A percentile compares a stretch with the other conserved stretches of the same genome.
Conservation (phyloP, 441 rosid genomes). For the Pelargonium fulgidum region DNA sequence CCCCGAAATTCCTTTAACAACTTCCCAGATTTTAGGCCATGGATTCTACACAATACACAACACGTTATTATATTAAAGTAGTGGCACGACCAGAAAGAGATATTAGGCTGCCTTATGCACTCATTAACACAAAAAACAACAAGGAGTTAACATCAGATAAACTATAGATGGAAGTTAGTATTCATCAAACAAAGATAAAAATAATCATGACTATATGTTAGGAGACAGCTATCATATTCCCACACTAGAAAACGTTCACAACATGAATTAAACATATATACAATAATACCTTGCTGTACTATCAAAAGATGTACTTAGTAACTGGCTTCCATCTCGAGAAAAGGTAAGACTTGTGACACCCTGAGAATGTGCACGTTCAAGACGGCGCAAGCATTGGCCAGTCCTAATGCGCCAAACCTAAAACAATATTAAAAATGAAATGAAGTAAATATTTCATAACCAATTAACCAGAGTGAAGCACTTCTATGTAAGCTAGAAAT, state of each 20-base stretch:
- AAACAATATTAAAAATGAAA: slow-evolving; percentile 15
- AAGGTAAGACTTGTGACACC: slow-evolving; percentile 90
- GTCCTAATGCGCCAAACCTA: slow-evolving; percentile 98
- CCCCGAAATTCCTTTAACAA: slow-evolving; percentile 89
- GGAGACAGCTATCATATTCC: background rate
- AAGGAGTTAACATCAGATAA: background rate
- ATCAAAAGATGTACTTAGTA: slow-evolving; percentile 91
- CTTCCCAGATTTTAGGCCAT: slow-evolving; percentile 90
- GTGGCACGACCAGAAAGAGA: background rate
- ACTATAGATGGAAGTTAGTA: too few relatives aligned
- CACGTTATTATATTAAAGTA: background rate
- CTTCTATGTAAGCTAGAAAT: background rate
- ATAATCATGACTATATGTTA: background rate
- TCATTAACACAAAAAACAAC: background rate
- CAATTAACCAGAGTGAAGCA: background rate
- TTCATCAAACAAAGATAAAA: background rate
- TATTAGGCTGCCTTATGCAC: background rate
- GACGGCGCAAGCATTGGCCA: slow-evolving; percentile 88
- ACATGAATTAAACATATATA: slow-evolving; percentile 13
- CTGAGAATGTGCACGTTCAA: slow-evolving; percentile 88
- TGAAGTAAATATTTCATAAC: background rate
- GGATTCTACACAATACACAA: slow-evolving; percentile 45
- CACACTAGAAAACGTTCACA: background rate
- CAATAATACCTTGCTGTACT: slow-evolving; percentile 65
- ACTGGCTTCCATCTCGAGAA: slow-evolving; percentile 96